These are phyloP conservation scores for Calocybe gambosa DNA, from an alignment of 1,284 basidiomycete species.

Conservation along the genomic window DNA sequence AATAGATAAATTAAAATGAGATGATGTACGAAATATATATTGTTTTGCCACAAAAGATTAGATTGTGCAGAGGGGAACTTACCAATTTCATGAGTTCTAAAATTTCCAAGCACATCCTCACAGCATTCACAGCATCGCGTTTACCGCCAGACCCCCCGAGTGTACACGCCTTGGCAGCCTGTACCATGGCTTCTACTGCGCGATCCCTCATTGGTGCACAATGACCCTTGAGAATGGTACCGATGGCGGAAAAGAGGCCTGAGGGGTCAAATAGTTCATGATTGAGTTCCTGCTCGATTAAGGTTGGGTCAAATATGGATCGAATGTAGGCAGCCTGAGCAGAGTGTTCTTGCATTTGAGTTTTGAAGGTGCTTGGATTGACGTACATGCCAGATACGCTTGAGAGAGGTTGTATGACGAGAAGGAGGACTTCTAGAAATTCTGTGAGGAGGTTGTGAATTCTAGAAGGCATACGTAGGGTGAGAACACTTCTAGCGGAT, in stretches of 20 bases:
- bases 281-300: constrained; percentile 78
- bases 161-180: constrained; percentile 53
- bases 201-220: constrained; percentile 91
- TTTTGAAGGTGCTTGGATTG: constrained; percentile 43
- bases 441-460: constrained; percentile 71
- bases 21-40: constrained; percentile 11
- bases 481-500: constrained; percentile 38
- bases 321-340: constrained; percentile 54
- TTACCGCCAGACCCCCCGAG: constrained; percentile 48
- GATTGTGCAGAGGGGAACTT: constrained; percentile 30
- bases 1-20: constrained; percentile 7
- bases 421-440: constrained; percentile 76
- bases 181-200: constrained; percentile 80
- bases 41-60: constrained; percentile 9
- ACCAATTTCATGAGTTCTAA: constrained; percentile 94
- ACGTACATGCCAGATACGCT: constrained; percentile 48
- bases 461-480: constrained; percentile 68
- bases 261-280: constrained; percentile 78
- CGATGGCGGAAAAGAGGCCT: constrained; percentile 76
- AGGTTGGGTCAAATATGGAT: constrained; percentile 60
- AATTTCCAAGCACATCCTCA: constrained; percentile 86
- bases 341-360: constrained; percentile 51
- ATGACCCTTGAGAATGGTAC: constrained; percentile 80
- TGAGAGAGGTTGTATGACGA: constrained; percentile 72
- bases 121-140: constrained; percentile 65